phyloP scores from a whole-genome alignment of 2,329 filamentous ascomycete species.

The Pseudogymnoascus sp. region DNA sequence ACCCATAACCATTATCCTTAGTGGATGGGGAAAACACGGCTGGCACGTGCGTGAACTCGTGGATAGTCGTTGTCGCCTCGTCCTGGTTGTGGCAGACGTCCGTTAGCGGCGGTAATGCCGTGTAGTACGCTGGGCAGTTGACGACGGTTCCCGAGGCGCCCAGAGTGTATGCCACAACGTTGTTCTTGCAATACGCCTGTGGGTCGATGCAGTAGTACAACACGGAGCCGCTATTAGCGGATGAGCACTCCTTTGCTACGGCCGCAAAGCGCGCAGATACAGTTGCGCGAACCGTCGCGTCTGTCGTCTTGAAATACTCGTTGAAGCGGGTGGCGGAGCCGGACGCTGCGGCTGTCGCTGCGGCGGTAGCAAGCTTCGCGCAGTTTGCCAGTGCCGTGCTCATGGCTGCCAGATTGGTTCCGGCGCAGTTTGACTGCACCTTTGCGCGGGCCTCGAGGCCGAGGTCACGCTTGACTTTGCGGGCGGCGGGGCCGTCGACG shows the following conservation, averaged over 20 bases:
- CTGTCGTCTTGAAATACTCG: constrained; percentile 57
- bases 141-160: constrained; percentile 46
- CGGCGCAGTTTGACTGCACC: constrained; percentile 46
- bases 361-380: constrained; percentile 42
- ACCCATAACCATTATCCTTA: constrained; percentile 50
- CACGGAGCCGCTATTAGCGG: constrained; percentile 39
- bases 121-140: constrained; percentile 55
- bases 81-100: constrained; percentile 54
- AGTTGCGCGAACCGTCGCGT: constrained; percentile 34
- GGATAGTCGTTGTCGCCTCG: constrained; percentile 54
- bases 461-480: constrained; percentile 34
- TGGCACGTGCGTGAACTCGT: constrained; percentile 57
- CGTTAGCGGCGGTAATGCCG: constrained; percentile 39
- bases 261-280: constrained; percentile 44
- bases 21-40: constrained; percentile 47
- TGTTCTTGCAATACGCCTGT: constrained; percentile 40
- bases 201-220: constrained; percentile 52
- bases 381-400: constrained; percentile 46
- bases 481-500: constrained; percentile 48
- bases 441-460: constrained; percentile 41
- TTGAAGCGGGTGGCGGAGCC: constrained; percentile 41
- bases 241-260: constrained; percentile 47
- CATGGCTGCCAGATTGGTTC: constrained; percentile 36
- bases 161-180: constrained; percentile 53
- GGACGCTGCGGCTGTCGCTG: constrained; percentile 42